A percentile compares a stretch with the other conserved stretches of the same genome.
Conservation (phyloP, 75 land plant species). For the Picea sitchensis region DNA sequence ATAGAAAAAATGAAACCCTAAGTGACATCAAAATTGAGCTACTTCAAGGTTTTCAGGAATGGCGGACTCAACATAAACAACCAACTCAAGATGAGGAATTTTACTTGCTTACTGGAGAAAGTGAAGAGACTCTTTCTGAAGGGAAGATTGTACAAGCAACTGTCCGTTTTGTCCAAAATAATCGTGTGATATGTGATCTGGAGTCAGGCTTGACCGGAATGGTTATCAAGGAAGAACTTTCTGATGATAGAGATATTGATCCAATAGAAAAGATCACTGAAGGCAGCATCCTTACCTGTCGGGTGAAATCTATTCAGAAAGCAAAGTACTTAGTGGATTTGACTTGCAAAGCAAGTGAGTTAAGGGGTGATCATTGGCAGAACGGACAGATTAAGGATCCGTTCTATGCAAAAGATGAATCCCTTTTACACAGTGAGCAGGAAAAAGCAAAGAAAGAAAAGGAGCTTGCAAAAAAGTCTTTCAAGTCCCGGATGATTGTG, state of each 20-base stretch:
- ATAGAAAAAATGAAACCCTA: constrained; percentile 58
- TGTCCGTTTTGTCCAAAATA: constrained; percentile 56
- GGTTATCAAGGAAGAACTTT: constrained; percentile 58
- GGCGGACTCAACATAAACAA: constrained; percentile 56
- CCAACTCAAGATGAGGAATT: constrained; percentile 78
- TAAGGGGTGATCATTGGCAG: constrained; percentile 43
- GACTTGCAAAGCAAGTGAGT: constrained; percentile 53
- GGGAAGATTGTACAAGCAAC: constrained; percentile 84
- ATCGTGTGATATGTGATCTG: constrained; percentile 59
- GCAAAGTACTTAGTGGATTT: constrained; percentile 47
- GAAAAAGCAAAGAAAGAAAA: constrained; percentile 73
- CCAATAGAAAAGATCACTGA: constrained; percentile 50
- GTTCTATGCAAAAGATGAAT: constrained; percentile 52
- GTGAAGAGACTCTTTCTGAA: constrained; percentile 66
- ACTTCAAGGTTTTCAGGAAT: constrained; percentile 78
- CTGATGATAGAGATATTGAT: constrained; percentile 60
- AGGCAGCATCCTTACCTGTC: constrained; percentile 79
- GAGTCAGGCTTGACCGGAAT: constrained; percentile 86
- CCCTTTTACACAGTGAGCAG: constrained; percentile 43
- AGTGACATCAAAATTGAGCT: constrained; percentile 67
- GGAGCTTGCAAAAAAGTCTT: constrained; percentile 83
- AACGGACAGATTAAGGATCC: constrained; percentile 35
- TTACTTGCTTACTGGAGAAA: constrained; percentile 79
- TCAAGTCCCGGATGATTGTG: constrained; percentile 92
- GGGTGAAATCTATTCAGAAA: constrained; percentile 60